Conservation (phyloP, 2,329 filamentous ascomycete species). For the Scedosporium apiospermum region DNA sequence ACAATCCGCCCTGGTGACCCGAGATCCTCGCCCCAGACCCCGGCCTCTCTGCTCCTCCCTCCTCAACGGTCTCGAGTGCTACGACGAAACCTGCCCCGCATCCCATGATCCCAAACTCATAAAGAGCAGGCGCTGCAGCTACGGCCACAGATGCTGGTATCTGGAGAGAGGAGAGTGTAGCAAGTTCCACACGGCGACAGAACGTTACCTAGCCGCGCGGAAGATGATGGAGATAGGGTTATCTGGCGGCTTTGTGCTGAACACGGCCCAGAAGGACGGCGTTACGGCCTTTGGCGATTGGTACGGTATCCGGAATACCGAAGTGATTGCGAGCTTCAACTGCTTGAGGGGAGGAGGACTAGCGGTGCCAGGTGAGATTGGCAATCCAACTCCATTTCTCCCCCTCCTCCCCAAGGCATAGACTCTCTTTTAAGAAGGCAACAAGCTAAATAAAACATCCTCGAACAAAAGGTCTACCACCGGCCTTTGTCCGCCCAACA, state of each 20-base stretch:
- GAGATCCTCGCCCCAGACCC: background rate
- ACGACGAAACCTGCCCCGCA: background rate
- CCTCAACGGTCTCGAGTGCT: background rate
- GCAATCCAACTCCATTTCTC: background rate
- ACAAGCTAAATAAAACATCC: background rate
- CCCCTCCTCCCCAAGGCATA: background rate
- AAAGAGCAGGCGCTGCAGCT: background rate
- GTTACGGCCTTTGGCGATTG: background rate
- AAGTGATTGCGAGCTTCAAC: slow-evolving; percentile 3
- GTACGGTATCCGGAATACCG: background rate
- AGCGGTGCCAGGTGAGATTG: slow-evolving; percentile 1
- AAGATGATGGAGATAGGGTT: background rate
- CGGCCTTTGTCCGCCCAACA: background rate
- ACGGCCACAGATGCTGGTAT: background rate
- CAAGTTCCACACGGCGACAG: background rate
- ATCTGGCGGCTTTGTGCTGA: background rate
- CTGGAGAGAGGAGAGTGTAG: background rate
- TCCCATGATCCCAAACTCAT: background rate
- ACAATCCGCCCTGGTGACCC: background rate
- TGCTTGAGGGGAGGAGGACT: background rate
- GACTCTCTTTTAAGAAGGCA: background rate
- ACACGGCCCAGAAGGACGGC: background rate
- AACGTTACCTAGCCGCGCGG: background rate
- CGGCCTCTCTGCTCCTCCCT: background rate
- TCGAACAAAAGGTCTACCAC: background rate